Conservation (phyloP, 768 basidiomycete genomes). For the Macrolepiota dolichaula region DNA sequence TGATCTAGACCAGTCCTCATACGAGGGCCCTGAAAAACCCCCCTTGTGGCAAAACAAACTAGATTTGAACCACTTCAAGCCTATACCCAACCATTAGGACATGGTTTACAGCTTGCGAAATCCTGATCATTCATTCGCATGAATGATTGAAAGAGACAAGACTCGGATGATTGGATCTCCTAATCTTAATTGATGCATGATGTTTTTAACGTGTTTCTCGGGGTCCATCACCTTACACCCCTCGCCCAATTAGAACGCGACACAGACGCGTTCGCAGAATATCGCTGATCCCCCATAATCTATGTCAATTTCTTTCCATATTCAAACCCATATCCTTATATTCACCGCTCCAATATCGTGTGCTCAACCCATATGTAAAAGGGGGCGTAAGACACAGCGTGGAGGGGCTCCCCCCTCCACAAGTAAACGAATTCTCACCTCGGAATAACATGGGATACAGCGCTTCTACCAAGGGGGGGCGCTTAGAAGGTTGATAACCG, state of each 20-base stretch:
- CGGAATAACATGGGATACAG: slow-evolving; percentile 2
- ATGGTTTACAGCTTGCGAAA: not conserved
- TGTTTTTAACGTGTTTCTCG: not conserved
- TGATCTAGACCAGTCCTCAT: not conserved
- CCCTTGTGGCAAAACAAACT: not conserved
- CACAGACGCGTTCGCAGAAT: not conserved
- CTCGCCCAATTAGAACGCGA: not conserved
- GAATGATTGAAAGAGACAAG: not conserved
- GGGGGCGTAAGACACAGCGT: not conserved
- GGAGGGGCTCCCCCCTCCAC: too few relatives aligned
- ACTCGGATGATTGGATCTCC: not conserved
- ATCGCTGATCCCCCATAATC: not conserved
- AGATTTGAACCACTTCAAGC: not conserved
- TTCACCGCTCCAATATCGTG: not conserved
- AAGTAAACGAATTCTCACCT: not conserved
- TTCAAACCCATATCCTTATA: not conserved
- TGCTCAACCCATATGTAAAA: not conserved
- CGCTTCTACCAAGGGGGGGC: not conserved
- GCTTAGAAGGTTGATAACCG: slow-evolving; percentile 1
- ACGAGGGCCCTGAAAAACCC: not conserved
- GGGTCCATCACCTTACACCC: not conserved
- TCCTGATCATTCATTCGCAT: not conserved
- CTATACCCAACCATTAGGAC: not conserved
- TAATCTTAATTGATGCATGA: not conserved
- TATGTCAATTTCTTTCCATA: not conserved